phyloP scores from a whole-genome alignment of 345 rosid species.

The Cardamine occulta region DNA sequence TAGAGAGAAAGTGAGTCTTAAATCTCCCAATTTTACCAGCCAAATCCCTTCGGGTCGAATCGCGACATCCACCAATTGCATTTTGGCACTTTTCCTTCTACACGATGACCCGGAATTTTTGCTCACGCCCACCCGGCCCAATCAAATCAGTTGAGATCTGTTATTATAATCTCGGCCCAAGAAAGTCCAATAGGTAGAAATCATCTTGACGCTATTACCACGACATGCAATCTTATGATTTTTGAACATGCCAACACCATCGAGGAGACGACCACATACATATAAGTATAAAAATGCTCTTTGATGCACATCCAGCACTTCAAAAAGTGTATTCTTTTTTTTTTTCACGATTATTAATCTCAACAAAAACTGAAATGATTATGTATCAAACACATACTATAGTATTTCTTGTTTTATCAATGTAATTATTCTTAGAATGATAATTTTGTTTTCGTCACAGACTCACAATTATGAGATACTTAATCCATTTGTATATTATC shows the following conservation, averaged over 20 bases:
- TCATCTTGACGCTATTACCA: neutral
- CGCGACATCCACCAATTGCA: neutral
- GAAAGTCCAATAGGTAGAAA: neutral
- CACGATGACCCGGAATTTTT: conserved; percentile 6
- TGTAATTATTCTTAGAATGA: neutral
- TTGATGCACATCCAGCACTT: neutral
- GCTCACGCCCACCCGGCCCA: conserved; percentile 31
- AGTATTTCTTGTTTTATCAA: neutral
- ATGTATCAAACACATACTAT: neutral
- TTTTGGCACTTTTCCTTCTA: neutral
- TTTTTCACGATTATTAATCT: neutral
- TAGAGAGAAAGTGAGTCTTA: neutral
- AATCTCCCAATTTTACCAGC: conserved; percentile 30
- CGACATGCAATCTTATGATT: neutral
- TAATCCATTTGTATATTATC: neutral
- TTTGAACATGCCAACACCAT: neutral
- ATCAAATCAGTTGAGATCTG: neutral
- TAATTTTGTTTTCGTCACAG: neutral
- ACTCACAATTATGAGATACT: neutral
- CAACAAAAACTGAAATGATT: neutral
- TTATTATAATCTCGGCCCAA: conserved; percentile 10
- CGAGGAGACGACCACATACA: neutral
- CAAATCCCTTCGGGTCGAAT: conserved; percentile 19
- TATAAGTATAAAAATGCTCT: too few species aligned
- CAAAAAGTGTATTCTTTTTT: neutral